phyloP scores from a whole-genome alignment of 192 early-diverging fungal genomes.

The Pecoramyces ruminantium region DNA sequence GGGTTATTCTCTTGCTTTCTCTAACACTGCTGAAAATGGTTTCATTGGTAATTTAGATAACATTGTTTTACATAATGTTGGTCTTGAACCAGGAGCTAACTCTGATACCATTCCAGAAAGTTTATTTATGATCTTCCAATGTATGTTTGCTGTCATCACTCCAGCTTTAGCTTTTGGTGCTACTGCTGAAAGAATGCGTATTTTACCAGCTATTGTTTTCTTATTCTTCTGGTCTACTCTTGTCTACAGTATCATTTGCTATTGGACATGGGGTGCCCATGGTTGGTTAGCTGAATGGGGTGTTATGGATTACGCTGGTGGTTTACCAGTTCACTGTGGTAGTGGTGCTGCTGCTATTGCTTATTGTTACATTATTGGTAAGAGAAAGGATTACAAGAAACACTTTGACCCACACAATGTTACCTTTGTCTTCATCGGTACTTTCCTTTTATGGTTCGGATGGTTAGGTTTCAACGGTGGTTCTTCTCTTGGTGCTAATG shows the following conservation, averaged over 20 bases:
- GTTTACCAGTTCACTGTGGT: constrained; percentile 4
- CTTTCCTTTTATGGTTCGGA: constrained; percentile 6
- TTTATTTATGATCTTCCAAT: constrained; percentile 7
- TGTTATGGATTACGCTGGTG: constrained; percentile 5
- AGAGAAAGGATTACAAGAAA: constrained; percentile 2
- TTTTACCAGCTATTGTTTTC: constrained; percentile 5
- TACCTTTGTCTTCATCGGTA: constrained; percentile 4
- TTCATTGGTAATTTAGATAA: constrained; percentile 7
- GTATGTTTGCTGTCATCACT: constrained; percentile 6
- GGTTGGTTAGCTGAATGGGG: constrained; percentile 6
- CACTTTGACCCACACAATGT: constrained; percentile 4
- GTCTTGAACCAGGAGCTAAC: constrained; percentile 1
- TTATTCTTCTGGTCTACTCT: constrained; percentile 4
- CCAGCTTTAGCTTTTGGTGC: constrained; percentile 3
- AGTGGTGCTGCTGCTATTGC: constrained; percentile 5
- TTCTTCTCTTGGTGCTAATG: constrained; percentile 3
- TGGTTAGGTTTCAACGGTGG: constrained; percentile 7
- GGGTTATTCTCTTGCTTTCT: constrained; percentile 5
- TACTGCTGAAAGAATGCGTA: constrained; percentile 3
- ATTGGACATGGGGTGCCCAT: constrained; percentile 4
- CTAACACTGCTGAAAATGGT: background rate
- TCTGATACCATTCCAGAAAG: constrained; percentile 3
- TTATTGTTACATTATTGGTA: constrained; percentile 1
- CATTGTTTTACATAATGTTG: constrained; percentile 2
- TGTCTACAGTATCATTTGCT: constrained; percentile 4